phyloP scores from a whole-genome alignment of 192 early-diverging fungal genomes.

The Spizellomyces sp. region DNA sequence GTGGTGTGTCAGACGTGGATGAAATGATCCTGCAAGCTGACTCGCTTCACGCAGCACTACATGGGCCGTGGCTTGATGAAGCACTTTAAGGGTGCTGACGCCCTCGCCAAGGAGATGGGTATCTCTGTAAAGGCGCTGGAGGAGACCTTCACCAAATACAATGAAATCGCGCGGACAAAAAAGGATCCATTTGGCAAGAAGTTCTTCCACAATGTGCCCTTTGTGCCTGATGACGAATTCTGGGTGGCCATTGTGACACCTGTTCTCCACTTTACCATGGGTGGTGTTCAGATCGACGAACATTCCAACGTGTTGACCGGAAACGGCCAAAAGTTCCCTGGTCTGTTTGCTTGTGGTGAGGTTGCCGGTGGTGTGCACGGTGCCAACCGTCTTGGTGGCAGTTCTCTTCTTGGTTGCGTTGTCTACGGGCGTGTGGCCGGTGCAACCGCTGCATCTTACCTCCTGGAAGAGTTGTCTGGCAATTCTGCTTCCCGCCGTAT shows the following conservation, averaged over 20 bases:
- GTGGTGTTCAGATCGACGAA: constrained; percentile 83
- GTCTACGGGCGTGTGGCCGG: constrained; percentile 96
- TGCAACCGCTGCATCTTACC: constrained; percentile 60
- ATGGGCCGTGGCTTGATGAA: constrained; percentile 87
- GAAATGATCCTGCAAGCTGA: background rate
- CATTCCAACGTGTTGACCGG: constrained; percentile 59
- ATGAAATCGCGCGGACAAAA: constrained; percentile 52
- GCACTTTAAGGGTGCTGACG: constrained; percentile 73
- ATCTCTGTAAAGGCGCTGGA: constrained; percentile 34
- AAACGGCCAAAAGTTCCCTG: constrained; percentile 63
- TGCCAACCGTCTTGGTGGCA: constrained; percentile 93
- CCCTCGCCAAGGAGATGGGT: constrained; percentile 77
- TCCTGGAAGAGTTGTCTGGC: constrained; percentile 58
- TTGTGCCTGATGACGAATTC: constrained; percentile 50
- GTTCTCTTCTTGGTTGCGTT: constrained; percentile 91
- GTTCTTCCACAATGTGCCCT: constrained; percentile 61
- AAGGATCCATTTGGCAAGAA: constrained; percentile 61
- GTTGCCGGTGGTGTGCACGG: constrained; percentile 96
- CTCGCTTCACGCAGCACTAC: constrained; percentile 61
- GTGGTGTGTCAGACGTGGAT: no score
- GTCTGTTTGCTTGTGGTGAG: constrained; percentile 90
- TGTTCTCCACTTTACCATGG: constrained; percentile 70
- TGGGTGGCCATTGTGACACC: constrained; percentile 60
- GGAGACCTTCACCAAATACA: constrained; percentile 54
- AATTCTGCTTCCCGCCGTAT: constrained; percentile 62